Percentiles rank a stretch among this genome's conserved stretches.
These are phyloP conservation scores for Pleurotus citrinopileatus DNA, from an alignment of 768 basidiomycete species.

Conservation along the genomic window DNA sequence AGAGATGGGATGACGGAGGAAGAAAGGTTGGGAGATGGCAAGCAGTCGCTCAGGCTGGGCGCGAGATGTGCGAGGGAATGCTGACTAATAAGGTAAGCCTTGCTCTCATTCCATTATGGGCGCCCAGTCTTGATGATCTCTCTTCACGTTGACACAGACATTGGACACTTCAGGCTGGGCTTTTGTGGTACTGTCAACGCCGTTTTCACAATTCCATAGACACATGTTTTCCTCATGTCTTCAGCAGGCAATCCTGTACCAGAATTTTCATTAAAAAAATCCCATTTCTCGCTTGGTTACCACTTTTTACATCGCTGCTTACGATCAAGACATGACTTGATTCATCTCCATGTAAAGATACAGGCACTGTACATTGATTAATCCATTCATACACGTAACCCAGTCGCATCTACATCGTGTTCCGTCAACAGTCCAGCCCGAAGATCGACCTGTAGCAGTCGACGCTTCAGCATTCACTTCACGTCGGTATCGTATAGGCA, in stretches of 20 bases:
- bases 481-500: constrained; percentile 7
- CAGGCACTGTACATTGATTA: background rate
- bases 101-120: no score
- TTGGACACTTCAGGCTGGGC: constrained; percentile 15
- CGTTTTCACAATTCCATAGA: constrained; percentile 10
- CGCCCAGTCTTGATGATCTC: no score
- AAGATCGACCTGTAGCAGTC: constrained; percentile 12
- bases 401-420: constrained; percentile 5
- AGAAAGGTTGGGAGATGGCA: constrained; percentile 9
- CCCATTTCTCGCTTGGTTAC: background rate
- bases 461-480: constrained; percentile 15
- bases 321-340: constrained; percentile 1
- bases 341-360: constrained; percentile 3
- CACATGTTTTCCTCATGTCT: constrained; percentile 13
- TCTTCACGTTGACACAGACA: no score
- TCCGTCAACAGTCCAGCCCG: constrained; percentile 11
- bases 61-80: constrained; percentile 13
- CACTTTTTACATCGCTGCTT: no score
- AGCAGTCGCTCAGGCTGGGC: background rate
- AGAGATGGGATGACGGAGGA: constrained; percentile 14
- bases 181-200: no score
- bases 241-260: background rate
- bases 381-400: background rate
- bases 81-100: no score
- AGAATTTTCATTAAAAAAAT: no score